Evolutionary conservation across 306 rosid species (phyloP).

Genomic region (Lathyrus oleraceus): DNA sequence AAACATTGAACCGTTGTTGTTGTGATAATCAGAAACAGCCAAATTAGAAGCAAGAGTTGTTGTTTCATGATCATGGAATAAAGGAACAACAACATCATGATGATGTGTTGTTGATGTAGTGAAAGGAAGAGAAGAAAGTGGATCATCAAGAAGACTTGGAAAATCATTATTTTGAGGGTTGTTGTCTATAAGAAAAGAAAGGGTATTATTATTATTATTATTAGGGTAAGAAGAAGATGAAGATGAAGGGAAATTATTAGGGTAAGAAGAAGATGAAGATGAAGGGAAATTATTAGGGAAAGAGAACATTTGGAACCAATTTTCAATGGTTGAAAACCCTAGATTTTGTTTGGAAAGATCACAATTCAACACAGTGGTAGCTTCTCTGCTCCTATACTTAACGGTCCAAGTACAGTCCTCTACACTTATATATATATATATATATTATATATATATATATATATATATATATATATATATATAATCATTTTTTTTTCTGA

Average conservation of each 20-base stretch:
- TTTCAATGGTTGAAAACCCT: slow-evolving; percentile 47
- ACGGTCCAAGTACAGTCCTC: slow-evolving; percentile 47
- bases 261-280: slow-evolving; percentile 40
- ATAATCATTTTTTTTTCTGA: slow-evolving; percentile 39
- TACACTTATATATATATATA: slow-evolving; percentile 32
- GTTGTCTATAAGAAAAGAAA: slow-evolving; percentile 32
- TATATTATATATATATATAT: too few relatives aligned
- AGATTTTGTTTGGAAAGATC: slow-evolving; percentile 40
- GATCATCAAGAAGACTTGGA: slow-evolving; percentile 34
- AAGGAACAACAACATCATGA: slow-evolving; percentile 16
- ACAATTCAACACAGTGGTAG: slow-evolving; percentile 44
- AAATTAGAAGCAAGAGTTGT: neutral
- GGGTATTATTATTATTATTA: slow-evolving; percentile 1
- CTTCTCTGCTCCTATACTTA: slow-evolving; percentile 49
- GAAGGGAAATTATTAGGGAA: slow-evolving; percentile 53
- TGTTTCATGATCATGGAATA: slow-evolving; percentile 21
- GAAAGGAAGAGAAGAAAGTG: slow-evolving; percentile 38
- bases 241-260: slow-evolving; percentile 47
- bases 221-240: slow-evolving; percentile 31
- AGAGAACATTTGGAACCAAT: slow-evolving; percentile 62
- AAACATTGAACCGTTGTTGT: slow-evolving; percentile 11
- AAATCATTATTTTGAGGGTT: slow-evolving; percentile 36
- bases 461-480: too few relatives aligned
- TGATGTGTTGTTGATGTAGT: neutral
- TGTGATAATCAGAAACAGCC: neutral